Evolutionary conservation across 2,329 filamentous ascomycete genomes (phyloP), one percentile per base, ranked within the genome.

Genomic region (Dothideomycetes sp.): DNA sequence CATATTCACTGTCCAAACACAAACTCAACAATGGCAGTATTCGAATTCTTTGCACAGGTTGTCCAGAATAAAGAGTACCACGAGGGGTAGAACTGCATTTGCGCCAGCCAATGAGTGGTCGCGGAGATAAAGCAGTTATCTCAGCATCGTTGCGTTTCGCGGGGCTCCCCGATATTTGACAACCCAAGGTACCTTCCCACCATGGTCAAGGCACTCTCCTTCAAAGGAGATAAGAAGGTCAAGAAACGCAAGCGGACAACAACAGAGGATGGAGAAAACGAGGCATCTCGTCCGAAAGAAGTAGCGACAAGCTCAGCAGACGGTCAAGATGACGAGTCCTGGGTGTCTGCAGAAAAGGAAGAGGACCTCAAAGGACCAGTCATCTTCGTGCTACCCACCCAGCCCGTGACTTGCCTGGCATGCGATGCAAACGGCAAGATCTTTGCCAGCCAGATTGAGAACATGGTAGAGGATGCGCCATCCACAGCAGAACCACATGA

Each of bases 211-310:
- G 80, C 89, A 35, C 75, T 98, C 43, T 72, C 78, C 36, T 98
- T 98, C 72, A 98, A 98, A 66, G 91, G 91, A 69, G 91, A 98
- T 66, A 95, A 93, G 64, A 91, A 91, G 66, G 66, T 76, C 44
- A 94, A 91, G 64, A 95, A 95, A 70, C 76, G 86, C 60, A 95
- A 94, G 72, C 78, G 84, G 51, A 64, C 72, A 35, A 67, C 69
- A 38, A 64, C 69, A 44, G 62, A 66, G 19, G 58, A 61, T 10
- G 55, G 53, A 36, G 60, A 57, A 19, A 50, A 54, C 38, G 41
- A 46, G 31, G 34, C 34, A 33, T 29, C 16, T 18, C 30, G 29
- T 12, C 9, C 32, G 3, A 22, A 41, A 7, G 19, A 27, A 17
- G n/a, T 32, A 12, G 55, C 54, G 31, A 51, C 53, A 47, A 66